These are phyloP conservation scores for Trichoderma asperellum DNA, from an alignment of 2,329 filamentous ascomycete genomes.

Conservation along the genomic window DNA sequence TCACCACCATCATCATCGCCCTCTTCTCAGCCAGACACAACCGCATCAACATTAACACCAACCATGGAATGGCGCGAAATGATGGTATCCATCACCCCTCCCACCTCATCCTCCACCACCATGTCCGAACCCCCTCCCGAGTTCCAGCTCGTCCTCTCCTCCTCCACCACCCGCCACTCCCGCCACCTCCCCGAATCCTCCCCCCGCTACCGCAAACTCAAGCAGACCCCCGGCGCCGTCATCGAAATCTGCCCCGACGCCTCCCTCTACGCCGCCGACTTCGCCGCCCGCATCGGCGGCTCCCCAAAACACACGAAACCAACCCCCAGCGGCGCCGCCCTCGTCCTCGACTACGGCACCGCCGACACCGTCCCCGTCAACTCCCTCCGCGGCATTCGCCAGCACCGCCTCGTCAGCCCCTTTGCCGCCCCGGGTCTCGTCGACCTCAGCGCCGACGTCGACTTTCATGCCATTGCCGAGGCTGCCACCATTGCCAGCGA, in stretches of 20 bases:
- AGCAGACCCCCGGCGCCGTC: slow-evolving; percentile 66
- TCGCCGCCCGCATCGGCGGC: slow-evolving; percentile 84
- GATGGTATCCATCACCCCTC: slow-evolving; percentile 71
- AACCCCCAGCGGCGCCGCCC: slow-evolving; percentile 75
- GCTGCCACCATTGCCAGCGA: slow-evolving; percentile 74
- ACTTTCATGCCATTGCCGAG: slow-evolving; percentile 87
- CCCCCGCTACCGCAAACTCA: slow-evolving; percentile 75
- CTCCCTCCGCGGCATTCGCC: slow-evolving; percentile 84
- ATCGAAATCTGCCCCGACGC: slow-evolving; percentile 93
- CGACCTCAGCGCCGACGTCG: slow-evolving; percentile 90
- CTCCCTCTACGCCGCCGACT: slow-evolving; percentile 76
- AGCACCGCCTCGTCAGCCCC: slow-evolving; percentile 76
- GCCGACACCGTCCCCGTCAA: slow-evolving; percentile 77
- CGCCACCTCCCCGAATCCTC: slow-evolving; percentile 84
- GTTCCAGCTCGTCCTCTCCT: slow-evolving; percentile 83
- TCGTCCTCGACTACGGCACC: slow-evolving; percentile 96
- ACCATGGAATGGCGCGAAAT: slow-evolving; percentile 77
- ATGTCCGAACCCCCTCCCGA: slow-evolving; percentile 64
- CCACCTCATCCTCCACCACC: slow-evolving; percentile 55
- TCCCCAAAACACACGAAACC: slow-evolving; percentile 58
- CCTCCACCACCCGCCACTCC: slow-evolving; percentile 77
- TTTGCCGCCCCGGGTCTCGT: slow-evolving; percentile 80
- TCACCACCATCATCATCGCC: not conserved
- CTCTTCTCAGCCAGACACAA: not conserved
- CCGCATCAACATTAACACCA: slow-evolving; percentile 32